These are phyloP conservation scores for Spencermartinsiella ligniputridi DNA, from an alignment of 1,139 yeast genomes.

Conservation along the genomic window DNA sequence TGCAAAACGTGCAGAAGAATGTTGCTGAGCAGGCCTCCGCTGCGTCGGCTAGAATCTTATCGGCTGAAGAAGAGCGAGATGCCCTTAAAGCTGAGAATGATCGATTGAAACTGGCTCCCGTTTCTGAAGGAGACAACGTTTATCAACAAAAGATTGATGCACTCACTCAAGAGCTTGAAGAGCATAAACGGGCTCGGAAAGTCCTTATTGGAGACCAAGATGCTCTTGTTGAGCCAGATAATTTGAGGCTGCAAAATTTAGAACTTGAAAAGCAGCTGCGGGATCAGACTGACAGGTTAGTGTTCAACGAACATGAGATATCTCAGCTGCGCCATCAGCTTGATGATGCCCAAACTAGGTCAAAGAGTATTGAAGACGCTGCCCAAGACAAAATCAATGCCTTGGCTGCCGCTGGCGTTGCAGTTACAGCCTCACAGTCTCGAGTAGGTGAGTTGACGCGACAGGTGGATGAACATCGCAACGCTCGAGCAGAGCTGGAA, in stretches of 20 bases:
- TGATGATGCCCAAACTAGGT: constrained; percentile 17
- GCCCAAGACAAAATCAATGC: constrained; percentile 28
- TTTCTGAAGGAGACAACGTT: neutral
- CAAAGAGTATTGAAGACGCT: constrained; percentile 22
- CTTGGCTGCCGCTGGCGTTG: constrained; percentile 29
- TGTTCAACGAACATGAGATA: constrained; percentile 25
- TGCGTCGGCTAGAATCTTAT: constrained; percentile 31
- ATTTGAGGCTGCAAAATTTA: constrained; percentile 16
- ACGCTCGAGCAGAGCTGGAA: constrained; percentile 19
- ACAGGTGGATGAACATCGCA: constrained; percentile 22
- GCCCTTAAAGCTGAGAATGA: constrained; percentile 13
- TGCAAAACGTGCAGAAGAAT: constrained; percentile 29
- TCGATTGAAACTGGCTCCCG: neutral
- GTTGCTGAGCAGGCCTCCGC: constrained; percentile 32
- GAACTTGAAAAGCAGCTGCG: constrained; percentile 25
- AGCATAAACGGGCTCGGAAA: neutral
- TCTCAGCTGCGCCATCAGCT: constrained; percentile 18
- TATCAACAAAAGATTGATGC: constrained; percentile 19
- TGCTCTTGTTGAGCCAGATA: constrained; percentile 8
- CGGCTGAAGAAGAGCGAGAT: constrained; percentile 27
- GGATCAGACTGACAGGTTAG: constrained; percentile 23
- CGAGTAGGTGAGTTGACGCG: constrained; percentile 20
- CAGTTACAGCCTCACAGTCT: constrained; percentile 28
- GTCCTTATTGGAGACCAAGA: neutral
- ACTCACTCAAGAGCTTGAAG: constrained; percentile 20